A percentile compares a stretch with the other conserved stretches of the same genome.
Evolutionary conservation across 2,329 filamentous ascomycete genomes (phyloP).

Genomic region (Diaporthe sp.): DNA sequence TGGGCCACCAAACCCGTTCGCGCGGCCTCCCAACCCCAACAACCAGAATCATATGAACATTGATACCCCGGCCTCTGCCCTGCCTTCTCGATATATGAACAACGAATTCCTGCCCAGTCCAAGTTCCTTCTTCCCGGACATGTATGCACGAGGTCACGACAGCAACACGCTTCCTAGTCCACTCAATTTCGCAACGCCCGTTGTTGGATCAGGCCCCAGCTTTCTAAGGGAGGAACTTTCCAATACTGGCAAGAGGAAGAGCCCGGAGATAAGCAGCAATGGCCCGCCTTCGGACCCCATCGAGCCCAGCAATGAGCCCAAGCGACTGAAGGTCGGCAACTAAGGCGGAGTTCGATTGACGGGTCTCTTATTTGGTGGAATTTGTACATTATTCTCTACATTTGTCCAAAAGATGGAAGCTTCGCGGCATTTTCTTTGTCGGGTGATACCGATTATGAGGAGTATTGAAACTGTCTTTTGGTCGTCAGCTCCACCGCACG

Average conservation of each 20-base stretch:
- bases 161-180: slow-evolving; percentile 93
- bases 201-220: slow-evolving; percentile 72
- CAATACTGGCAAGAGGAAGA: slow-evolving; percentile 67
- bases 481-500: slow-evolving; percentile 27
- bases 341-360: slow-evolving; percentile 43
- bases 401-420: slow-evolving; percentile 38
- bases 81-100: slow-evolving; percentile 91
- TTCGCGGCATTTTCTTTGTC: slow-evolving; percentile 36
- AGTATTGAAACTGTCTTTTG: slow-evolving; percentile 3
- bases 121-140: slow-evolving; percentile 92
- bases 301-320: slow-evolving; percentile 62
- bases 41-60: slow-evolving; percentile 68
- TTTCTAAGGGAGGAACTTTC: slow-evolving; percentile 70
- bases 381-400: slow-evolving; percentile 36
- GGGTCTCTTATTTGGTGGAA: slow-evolving; percentile 23
- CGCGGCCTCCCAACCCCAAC: slow-evolving; percentile 77
- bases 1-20: slow-evolving; percentile 96
- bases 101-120: slow-evolving; percentile 91
- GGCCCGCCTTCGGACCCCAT: slow-evolving; percentile 57
- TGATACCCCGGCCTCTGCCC: slow-evolving; percentile 89
- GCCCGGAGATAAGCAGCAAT: slow-evolving; percentile 63
- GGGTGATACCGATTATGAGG: slow-evolving; percentile 13
- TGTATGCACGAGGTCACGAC: slow-evolving; percentile 81
- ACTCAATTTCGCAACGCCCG: slow-evolving; percentile 90
- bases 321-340: slow-evolving; percentile 66